Percentiles rank a stretch among this genome's conserved stretches.
These are phyloP conservation scores for Sporothrix inflata DNA, from an alignment of 2,329 filamentous ascomycete species.

Conservation along the genomic window DNA sequence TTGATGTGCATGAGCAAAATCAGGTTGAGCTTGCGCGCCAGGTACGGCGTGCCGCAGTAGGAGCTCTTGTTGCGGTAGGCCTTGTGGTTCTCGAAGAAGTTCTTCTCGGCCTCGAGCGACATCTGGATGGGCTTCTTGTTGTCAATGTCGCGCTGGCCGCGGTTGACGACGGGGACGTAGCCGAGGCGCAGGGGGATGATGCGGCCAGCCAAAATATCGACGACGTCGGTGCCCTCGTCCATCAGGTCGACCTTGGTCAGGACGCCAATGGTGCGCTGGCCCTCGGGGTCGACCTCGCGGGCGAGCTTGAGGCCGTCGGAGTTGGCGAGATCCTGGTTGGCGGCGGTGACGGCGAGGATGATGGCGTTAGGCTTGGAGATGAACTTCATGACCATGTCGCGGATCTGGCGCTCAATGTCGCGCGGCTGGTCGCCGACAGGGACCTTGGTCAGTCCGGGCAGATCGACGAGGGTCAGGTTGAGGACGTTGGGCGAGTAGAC, in stretches of 20 bases:
- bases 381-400: slow-evolving; percentile 95
- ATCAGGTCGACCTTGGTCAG: slow-evolving; percentile 95
- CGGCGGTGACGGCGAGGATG: slow-evolving; percentile 91
- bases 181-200: slow-evolving; percentile 94
- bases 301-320: slow-evolving; percentile 97
- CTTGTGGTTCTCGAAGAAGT: slow-evolving; percentile 98
- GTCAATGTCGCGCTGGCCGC: slow-evolving; percentile 97
- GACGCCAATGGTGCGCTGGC: slow-evolving; percentile 92
- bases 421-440: slow-evolving; percentile 96
- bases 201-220: slow-evolving; percentile 95
- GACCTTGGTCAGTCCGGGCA: slow-evolving; percentile 95
- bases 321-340: slow-evolving; percentile 97
- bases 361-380: slow-evolving; percentile 99
- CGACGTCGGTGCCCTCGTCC: slow-evolving; percentile 97
- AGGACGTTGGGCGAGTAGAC: slow-evolving; percentile 97
- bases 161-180: slow-evolving; percentile 94
- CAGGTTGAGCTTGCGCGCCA: slow-evolving; percentile 94
- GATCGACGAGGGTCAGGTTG: slow-evolving; percentile 92
- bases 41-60: slow-evolving; percentile 96
- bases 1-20: slow-evolving; percentile 99
- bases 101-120: slow-evolving; percentile 90
- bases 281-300: slow-evolving; percentile 93
- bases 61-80: slow-evolving; percentile 98
- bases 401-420: slow-evolving; percentile 98
- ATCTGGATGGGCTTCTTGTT: slow-evolving; percentile 93